Base-by-base conservation (phyloP, 495 filamentous ascomycete species). In the Aspergillus indologenus region DNA sequence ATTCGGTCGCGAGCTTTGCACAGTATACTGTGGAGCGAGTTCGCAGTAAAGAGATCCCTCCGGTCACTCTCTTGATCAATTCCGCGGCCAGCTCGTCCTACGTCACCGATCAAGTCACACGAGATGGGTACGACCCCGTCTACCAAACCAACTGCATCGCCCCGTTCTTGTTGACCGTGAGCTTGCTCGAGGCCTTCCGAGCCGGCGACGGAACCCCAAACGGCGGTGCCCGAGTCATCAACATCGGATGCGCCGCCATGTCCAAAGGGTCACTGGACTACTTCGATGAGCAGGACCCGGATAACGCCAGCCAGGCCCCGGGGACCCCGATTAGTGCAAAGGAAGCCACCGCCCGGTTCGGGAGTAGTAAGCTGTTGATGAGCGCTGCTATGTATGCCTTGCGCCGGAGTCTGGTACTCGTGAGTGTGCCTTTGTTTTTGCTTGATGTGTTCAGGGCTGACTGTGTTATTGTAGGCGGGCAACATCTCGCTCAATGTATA, bases 121-220 rank as follows among this genome's bases (percentile, higher is more conserved):
- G 65, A 49, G 73, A 75, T 56, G 73, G 73, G 20, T 69, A 69
- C 58, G 73, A 78, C 49, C 68, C 72, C 0, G 73, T 76, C 12
- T 77, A 76, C 56, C 73, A 78, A 57, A 75, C 68, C 21, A 78
- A 76, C 59, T 75, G 73, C 44, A 59, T 78, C 14, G 66, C 73
- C 4, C 72, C 72, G 17, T 73, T 78, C 58, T 62, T 76, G 53
- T 65, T 75, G 57, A 77, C 75, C 21, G 63, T 77, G 49, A 71
- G 69, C 53, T 54, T 78, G 45, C 68, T 78, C 5, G 75, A 75
- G 62, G 73, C 71, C 5, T 76, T 78, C 64, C 71, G 71, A 20
- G 71, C 69, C 17, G 71, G 71, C 26, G 71, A 71, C 54, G 72
- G 72, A 40, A 68, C 65, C 6, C 58, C 66, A n/a, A 67, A 70